Conservation (phyloP, 1,139 yeast species). For the Geotrichum bryndzae region DNA sequence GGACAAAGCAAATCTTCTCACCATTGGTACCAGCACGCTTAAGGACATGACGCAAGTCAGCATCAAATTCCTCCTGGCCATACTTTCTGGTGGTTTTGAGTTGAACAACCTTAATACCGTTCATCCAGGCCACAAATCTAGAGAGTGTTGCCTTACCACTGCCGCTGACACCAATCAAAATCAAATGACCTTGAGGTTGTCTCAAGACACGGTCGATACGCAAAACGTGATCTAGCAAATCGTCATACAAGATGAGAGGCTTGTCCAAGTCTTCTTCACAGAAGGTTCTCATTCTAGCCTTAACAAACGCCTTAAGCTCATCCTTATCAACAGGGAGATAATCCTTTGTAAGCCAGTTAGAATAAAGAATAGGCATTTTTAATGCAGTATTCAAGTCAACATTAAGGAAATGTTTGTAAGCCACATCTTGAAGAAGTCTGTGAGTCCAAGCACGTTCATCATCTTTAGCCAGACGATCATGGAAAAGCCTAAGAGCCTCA, state of each 20-base stretch:
- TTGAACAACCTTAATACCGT: conserved; percentile 61
- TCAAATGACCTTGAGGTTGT: conserved; percentile 87
- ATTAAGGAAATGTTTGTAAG: conserved; percentile 45
- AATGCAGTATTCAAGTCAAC: conserved; percentile 39
- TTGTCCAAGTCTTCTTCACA: conserved; percentile 63
- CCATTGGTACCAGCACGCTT: conserved; percentile 48
- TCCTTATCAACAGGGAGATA: conserved; percentile 53
- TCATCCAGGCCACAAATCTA: conserved; percentile 87
- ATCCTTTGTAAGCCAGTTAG: conserved; percentile 66
- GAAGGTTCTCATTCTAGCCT: conserved; percentile 62
- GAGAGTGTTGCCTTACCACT: conserved; percentile 77
- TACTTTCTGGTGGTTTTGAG: conserved; percentile 54
- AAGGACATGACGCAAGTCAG: conserved; percentile 51
- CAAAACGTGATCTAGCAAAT: conserved; percentile 65
- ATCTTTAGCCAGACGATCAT: conserved; percentile 55
- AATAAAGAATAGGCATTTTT: conserved; percentile 52
- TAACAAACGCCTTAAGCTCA: conserved; percentile 50
- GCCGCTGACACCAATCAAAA: conserved; percentile 78
- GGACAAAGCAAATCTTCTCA: conserved; percentile 61
- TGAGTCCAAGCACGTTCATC: conserved; percentile 52
- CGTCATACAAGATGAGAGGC: conserved; percentile 60
- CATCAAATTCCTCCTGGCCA: conserved; percentile 60
- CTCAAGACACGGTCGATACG: conserved; percentile 76
- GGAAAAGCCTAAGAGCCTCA: conserved; percentile 72
- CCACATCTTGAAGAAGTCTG: conserved; percentile 39